Evolutionary conservation across 2,329 filamentous ascomycete species (phyloP).

Genomic region (Pleomassaria siparia): DNA sequence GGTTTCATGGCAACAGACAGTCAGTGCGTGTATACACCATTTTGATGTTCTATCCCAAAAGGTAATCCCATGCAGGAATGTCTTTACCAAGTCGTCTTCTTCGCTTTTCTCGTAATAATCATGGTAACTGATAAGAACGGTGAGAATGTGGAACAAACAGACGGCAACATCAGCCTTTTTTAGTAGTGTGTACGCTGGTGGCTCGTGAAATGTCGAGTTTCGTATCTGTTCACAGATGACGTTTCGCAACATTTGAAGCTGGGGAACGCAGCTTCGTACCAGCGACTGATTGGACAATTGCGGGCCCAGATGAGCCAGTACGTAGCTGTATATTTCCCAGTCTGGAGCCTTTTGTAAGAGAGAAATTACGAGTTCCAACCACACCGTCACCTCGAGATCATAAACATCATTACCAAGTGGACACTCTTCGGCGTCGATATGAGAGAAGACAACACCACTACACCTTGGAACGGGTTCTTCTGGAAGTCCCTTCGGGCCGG

Average conservation of each 20-base stretch:
- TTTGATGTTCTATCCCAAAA: slow-evolving; percentile 85
- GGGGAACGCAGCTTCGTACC: slow-evolving; percentile 71
- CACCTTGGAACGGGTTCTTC: slow-evolving; percentile 53
- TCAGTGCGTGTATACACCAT: slow-evolving; percentile 90
- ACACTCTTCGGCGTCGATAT: slow-evolving; percentile 42
- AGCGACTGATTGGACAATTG: slow-evolving; percentile 89
- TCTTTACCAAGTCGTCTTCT: slow-evolving; percentile 83
- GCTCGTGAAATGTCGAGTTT: slow-evolving; percentile 75
- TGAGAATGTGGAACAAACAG: slow-evolving; percentile 83
- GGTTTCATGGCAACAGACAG: slow-evolving; percentile 92
- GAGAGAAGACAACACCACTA: slow-evolving; percentile 55
- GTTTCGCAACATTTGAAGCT: slow-evolving; percentile 74
- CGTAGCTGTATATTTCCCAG: slow-evolving; percentile 92
- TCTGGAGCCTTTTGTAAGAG: slow-evolving; percentile 74
- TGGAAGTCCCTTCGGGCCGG: slow-evolving; percentile 55
- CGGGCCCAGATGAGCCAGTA: slow-evolving; percentile 80
- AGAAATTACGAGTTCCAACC: slow-evolving; percentile 76
- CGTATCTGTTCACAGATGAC: slow-evolving; percentile 82
- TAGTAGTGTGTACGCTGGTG: slow-evolving; percentile 74
- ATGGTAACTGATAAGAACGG: slow-evolving; percentile 88
- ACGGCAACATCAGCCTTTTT: slow-evolving; percentile 87
- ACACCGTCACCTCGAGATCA: slow-evolving; percentile 55
- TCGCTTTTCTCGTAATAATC: slow-evolving; percentile 79
- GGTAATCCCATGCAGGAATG: slow-evolving; percentile 82
- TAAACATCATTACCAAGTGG: slow-evolving; percentile 41